Conservation (phyloP, 2,329 filamentous ascomycete genomes). For the Xylariaceae sp. region DNA sequence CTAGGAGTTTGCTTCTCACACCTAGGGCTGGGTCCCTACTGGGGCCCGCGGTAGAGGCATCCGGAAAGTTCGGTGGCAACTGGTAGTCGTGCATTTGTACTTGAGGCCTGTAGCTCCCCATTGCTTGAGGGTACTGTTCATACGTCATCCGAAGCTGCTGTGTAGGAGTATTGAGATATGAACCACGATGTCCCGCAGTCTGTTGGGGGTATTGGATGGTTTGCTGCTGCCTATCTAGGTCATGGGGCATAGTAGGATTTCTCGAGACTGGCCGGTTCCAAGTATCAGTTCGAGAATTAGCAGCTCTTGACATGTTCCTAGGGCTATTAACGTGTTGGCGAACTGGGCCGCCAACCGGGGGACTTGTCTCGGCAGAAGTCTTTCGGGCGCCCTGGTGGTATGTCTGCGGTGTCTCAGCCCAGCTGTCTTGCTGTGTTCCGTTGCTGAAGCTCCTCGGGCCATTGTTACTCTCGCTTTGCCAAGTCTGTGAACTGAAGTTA, state of each 20-base stretch:
- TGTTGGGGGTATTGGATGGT: constrained; percentile 32
- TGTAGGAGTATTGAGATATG: constrained; percentile 34
- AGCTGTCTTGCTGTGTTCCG: constrained; percentile 31
- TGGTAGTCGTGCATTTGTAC: constrained; percentile 33
- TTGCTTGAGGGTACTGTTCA: constrained; percentile 33
- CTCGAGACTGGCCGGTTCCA: constrained; percentile 37
- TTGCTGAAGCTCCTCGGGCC: constrained; percentile 20
- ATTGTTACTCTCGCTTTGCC: constrained; percentile 34
- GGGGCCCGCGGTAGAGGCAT: constrained; percentile 37
- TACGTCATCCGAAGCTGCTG: constrained; percentile 34
- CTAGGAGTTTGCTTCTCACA: constrained; percentile 65
- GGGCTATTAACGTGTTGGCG: constrained; percentile 30
- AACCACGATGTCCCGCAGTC: constrained; percentile 30
- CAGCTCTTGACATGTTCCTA: constrained; percentile 28
- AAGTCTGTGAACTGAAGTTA: constrained; percentile 44
- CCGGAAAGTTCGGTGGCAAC: constrained; percentile 27
- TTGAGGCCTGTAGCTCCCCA: constrained; percentile 33
- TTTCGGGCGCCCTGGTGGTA: constrained; percentile 30
- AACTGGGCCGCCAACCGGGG: constrained; percentile 33
- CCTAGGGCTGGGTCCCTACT: constrained; percentile 56
- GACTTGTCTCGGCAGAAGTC: constrained; percentile 37
- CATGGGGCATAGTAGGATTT: constrained; percentile 32
- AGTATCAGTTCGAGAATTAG: constrained; percentile 29
- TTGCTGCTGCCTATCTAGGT: constrained; percentile 36
- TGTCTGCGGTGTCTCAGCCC: constrained; percentile 28